These are phyloP conservation scores for Fusarium agapanthi DNA, from an alignment of 2,329 filamentous ascomycete genomes.

Conservation along the genomic window DNA sequence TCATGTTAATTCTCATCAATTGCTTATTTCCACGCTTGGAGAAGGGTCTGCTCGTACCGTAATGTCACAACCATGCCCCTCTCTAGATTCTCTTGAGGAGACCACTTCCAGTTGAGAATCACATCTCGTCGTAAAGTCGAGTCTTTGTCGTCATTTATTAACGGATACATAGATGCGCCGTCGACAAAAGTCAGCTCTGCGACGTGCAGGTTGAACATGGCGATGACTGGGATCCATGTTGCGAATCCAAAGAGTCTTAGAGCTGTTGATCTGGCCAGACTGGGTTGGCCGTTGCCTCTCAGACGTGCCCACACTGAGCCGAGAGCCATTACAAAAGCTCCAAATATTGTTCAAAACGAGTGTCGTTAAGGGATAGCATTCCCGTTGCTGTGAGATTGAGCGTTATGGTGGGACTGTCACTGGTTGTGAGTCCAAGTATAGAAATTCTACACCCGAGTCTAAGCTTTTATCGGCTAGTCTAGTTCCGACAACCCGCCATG, in stretches of 20 bases:
- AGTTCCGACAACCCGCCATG: conserved; percentile 9
- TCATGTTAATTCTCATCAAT: background rate
- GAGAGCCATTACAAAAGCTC: conserved; percentile 44
- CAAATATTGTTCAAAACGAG: background rate
- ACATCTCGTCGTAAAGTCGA: conserved; percentile 62
- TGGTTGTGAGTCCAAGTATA: conserved; percentile 15
- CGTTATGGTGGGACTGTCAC: background rate
- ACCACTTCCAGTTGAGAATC: conserved; percentile 68
- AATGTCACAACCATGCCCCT: conserved; percentile 81
- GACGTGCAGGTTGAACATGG: conserved; percentile 69
- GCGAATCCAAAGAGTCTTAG: conserved; percentile 61
- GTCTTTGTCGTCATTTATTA: conserved; percentile 73
- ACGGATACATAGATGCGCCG: conserved; percentile 79
- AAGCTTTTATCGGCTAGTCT: conserved; percentile 39
- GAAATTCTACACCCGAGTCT: conserved; percentile 20
- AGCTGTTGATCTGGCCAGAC: conserved; percentile 48
- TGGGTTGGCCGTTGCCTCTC: conserved; percentile 31
- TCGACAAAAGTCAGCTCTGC: conserved; percentile 66
- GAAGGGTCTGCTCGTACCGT: conserved; percentile 56
- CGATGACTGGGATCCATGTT: conserved; percentile 69
- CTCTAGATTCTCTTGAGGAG: conserved; percentile 64
- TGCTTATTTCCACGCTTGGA: background rate
- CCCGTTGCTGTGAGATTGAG: background rate
- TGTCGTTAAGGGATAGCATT: conserved; percentile 1
- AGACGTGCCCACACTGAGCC: conserved; percentile 50